These are phyloP conservation scores for Pulveroboletus sp. DNA, from an alignment of 768 basidiomycete genomes.

Conservation along the genomic window DNA sequence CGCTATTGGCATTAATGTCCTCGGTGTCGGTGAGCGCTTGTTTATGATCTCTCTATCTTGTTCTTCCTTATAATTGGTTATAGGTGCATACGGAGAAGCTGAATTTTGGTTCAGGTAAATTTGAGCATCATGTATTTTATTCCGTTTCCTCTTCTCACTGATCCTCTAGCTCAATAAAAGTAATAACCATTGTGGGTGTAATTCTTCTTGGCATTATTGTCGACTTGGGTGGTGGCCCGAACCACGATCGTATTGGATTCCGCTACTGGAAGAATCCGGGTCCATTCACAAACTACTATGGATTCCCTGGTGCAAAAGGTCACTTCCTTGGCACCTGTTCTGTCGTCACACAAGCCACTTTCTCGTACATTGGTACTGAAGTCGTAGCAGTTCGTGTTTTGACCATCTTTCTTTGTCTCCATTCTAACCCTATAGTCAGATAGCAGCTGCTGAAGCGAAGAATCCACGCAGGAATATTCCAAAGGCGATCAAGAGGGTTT, in stretches of 20 bases:
- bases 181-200: conserved; percentile 44
- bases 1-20: conserved; percentile 44
- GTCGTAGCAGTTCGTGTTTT: conserved; percentile 37
- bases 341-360: conserved; percentile 57
- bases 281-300: conserved; percentile 46
- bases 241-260: conserved; percentile 48
- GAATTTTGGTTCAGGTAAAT: conserved; percentile 48
- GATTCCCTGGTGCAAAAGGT: conserved; percentile 42
- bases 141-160: background rate
- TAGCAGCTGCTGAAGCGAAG: too few species aligned
- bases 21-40: conserved; percentile 36
- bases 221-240: conserved; percentile 55
- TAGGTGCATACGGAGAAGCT: too few species aligned
- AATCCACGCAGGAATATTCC: too few species aligned
- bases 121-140: background rate
- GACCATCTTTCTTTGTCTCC: background rate
- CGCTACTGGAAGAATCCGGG: conserved; percentile 54
- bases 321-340: conserved; percentile 51
- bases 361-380: conserved; percentile 60
- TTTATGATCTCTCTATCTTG: rapidly evolving
- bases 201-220: conserved; percentile 46
- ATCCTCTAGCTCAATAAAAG: conserved; percentile 45
- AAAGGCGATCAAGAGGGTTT: too few species aligned
- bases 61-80: background rate
- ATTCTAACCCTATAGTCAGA: conserved; percentile 1